Evolutionary conservation across 1,284 basidiomycete species (phyloP), one percentile per base, ranked within the genome.

Genomic region (Uromyces viciae-fabae): DNA sequence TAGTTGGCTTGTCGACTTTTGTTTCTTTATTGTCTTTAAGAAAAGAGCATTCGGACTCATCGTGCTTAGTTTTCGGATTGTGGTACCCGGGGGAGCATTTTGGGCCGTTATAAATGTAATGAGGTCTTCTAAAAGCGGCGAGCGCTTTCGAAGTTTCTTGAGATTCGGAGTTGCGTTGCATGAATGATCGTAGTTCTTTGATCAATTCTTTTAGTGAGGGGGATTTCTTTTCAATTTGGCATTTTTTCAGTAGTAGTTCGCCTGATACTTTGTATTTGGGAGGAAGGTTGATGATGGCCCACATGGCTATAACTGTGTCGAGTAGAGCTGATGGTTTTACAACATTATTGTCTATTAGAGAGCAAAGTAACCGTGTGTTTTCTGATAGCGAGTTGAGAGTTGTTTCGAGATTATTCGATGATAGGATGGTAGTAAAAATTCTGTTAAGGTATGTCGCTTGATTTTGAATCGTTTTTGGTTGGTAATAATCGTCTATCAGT

Each of bases 391-490:
- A 4, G 42, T 28, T 68, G 25, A 68, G 64, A n/a, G 15, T 25
- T 8, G 5, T 25, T n/a, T 68, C 33, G 17, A 68, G 64, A 4
- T 46, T 68, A 38, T 68, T 42, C 4, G 36, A 22, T 4, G 36
- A 22, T 3, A 68, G 19, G 64, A 42, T 17, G n/a, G 64, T 68
- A 3, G 64, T 9, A 22, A 68, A 68, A 38, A 68, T 68, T 9
- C n/a, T 8, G 14, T 68, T 68, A 8, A 68, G 64, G 64, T 42
- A 68, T 8, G 64, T 40, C 5, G 64, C 15, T n/a, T 68, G 64
- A 42, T 68, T 68, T n/a, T 68, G 64, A 22, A 68, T n/a, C 25
- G 64, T 68, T 40, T 28, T 68, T 8, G 62, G 62, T 36, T 66
- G 62, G 36, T 66, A 66, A n/a, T 42, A 42, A 15, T 68, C 25